Conservation (phyloP, 768 basidiomycete species). For the Termitomyces sp. region DNA sequence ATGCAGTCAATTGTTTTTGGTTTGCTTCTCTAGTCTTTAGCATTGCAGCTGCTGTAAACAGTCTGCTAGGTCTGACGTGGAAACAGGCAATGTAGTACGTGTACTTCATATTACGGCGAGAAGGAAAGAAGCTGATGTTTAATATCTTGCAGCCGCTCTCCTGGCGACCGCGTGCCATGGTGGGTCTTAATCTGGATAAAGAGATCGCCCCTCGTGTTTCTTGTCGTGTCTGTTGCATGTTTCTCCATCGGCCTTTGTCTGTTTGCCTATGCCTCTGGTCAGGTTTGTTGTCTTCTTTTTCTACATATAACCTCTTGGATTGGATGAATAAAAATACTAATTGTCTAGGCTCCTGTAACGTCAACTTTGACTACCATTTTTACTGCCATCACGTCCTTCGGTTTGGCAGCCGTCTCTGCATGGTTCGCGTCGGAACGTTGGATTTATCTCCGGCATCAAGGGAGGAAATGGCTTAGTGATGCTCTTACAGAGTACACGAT, state of each 20-base stretch:
- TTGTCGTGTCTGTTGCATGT: slow-evolving; percentile 79
- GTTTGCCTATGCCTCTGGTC: slow-evolving; percentile 71
- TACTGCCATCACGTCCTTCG: slow-evolving; percentile 70
- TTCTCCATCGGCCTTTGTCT: slow-evolving; percentile 77
- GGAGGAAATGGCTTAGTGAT: slow-evolving; percentile 68
- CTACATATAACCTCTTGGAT: not conserved
- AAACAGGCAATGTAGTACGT: slow-evolving; percentile 82
- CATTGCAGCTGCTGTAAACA: slow-evolving; percentile 74
- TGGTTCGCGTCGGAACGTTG: slow-evolving; percentile 75
- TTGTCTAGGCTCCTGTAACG: slow-evolving; percentile 48
- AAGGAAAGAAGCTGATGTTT: slow-evolving; percentile 5
- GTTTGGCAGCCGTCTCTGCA: slow-evolving; percentile 63
- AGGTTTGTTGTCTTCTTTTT: slow-evolving; percentile 37
- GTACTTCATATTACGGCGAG: not conserved
- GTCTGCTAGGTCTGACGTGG: slow-evolving; percentile 74
- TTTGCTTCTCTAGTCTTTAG: slow-evolving; percentile 74
- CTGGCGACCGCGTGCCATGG: slow-evolving; percentile 74
- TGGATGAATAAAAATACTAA: not conserved
- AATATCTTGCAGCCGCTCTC: slow-evolving; percentile 51
- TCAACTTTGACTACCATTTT: slow-evolving; percentile 74
- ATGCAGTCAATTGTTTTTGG: slow-evolving; percentile 71
- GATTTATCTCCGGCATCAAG: slow-evolving; percentile 58
- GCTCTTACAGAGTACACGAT: slow-evolving; percentile 44
- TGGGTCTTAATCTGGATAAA: slow-evolving; percentile 89
- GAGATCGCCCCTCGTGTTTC: slow-evolving; percentile 76